phyloP scores from a whole-genome alignment of 1,284 basidiomycete genomes.

The Ganoderma resinaceum region DNA sequence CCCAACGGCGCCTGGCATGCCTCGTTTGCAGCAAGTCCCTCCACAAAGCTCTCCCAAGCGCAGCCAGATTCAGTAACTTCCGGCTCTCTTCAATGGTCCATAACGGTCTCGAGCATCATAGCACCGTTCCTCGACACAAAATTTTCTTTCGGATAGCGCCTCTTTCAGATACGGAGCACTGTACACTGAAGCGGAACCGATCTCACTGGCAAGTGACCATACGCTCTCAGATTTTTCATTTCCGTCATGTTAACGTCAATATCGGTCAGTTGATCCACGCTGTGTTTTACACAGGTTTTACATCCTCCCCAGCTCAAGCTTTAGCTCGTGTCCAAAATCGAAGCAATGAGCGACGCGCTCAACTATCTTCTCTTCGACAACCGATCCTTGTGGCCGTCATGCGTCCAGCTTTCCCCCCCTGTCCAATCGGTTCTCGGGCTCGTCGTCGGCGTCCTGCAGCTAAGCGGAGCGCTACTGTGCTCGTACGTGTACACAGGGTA shows the following conservation, averaged over 20 bases:
- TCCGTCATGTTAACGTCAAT: slow-evolving; percentile 15
- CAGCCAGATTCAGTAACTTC: background rate
- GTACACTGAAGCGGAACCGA: background rate
- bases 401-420: background rate
- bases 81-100: background rate
- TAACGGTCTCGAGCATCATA: background rate
- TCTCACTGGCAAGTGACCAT: slow-evolving; percentile 8
- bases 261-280: slow-evolving; percentile 15
- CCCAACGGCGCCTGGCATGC: background rate
- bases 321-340: background rate
- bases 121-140: background rate
- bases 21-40: background rate
- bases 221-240: slow-evolving; percentile 1
- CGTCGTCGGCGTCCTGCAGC: background rate
- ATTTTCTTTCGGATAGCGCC: background rate
- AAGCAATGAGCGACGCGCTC: slow-evolving; percentile 4
- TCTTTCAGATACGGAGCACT: background rate
- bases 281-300: background rate
- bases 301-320: background rate
- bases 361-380: slow-evolving; percentile 1
- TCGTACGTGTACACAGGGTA: slow-evolving; percentile 13
- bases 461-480: background rate
- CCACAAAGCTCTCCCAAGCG: background rate
- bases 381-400: slow-evolving; percentile 4
- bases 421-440: background rate